Evolutionary conservation across 257 asterid genomes (phyloP).

Genomic region (Gentiana dahurica): DNA sequence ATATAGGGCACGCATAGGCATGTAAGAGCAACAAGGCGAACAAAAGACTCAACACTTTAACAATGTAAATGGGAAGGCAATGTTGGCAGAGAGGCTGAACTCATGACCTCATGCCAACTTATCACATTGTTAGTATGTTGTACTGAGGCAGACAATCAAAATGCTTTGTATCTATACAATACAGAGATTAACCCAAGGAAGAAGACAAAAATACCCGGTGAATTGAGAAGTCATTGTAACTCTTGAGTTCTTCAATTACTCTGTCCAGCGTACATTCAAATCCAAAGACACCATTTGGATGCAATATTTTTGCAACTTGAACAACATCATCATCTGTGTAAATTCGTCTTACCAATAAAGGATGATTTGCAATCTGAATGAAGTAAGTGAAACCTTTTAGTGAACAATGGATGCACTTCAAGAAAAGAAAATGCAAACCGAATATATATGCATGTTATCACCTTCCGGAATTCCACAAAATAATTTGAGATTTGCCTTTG

Average conservation of each 20-base stretch:
- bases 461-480: slow-evolving; percentile 93
- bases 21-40: too few relatives aligned
- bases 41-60: too few relatives aligned
- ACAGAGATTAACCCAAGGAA: not conserved
- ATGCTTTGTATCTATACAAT: not conserved
- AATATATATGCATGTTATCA: slow-evolving; percentile 15
- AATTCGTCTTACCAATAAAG: slow-evolving; percentile 71
- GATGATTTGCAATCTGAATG: slow-evolving; percentile 95
- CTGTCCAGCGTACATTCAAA: slow-evolving; percentile 86
- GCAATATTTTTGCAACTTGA: slow-evolving; percentile 68
- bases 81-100: too few relatives aligned
- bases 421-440: slow-evolving; percentile 4
- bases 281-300: slow-evolving; percentile 90
- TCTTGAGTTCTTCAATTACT: slow-evolving; percentile 81
- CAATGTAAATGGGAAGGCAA: too few relatives aligned
- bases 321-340: slow-evolving; percentile 69
- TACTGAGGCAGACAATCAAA: not conserved
- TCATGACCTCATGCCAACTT: not conserved
- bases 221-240: slow-evolving; percentile 80
- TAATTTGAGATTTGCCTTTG: slow-evolving; percentile 83
- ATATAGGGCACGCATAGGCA: too few relatives aligned
- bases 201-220: slow-evolving; percentile 53
- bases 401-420: slow-evolving; percentile 9
- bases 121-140: not conserved
- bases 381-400: slow-evolving; percentile 11